Base-by-base conservation (phyloP, 176 grass and related monocot genomes). In the Oryza officinalis region DNA sequence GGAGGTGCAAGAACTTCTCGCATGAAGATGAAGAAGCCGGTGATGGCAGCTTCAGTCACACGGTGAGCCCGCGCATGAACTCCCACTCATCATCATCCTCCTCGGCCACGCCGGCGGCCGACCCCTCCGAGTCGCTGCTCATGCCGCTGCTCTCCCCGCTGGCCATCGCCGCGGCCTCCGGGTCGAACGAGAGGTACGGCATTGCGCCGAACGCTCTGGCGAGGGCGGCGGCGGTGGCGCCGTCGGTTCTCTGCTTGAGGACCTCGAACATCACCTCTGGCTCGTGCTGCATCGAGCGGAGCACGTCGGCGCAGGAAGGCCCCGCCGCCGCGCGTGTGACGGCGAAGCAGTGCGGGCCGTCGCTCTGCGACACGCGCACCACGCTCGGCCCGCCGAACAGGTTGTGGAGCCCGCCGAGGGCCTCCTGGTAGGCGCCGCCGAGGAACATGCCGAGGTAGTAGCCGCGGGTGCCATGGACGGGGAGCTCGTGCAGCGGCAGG, bases 391-490 rank as follows among this genome's bases (percentile, higher is more conserved):
- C 96, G 40, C 93, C 91, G 63, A 98, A 98, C 30, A 98, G 89
- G 85, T 98, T 98, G 89, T 98, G 96, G 69, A 93, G 80, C 0
- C 96, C 96, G 6, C 96, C 93, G 13, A 98, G 93, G 9, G 93
- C 93, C 87, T 98, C 96, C 89, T 98, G 96, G 87, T 98, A 98
- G 38, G 96, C 93, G 77, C 96, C 96, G 10, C 96, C 96, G 54
- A 98, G 80, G 80, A 98, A 98, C 96, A 98, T 98, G 75, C 96
- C 96, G n/a, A 98, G 78, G 82, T 92, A 95, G 87, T 98, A 98
- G 7, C 92, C 83, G 5, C 86, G 46, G 17, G 81, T 81, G 37
- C 85, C 81, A 67, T 81, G 80, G 61, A 54, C 26, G 11, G 82
- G 30, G 25, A 97, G 76, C 63, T 97, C 90, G 82, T 97, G 95